Percentiles rank a stretch among this genome's conserved stretches.
phyloP scores from a whole-genome alignment of 441 rosid species.

The Adansonia madagascariensis region DNA sequence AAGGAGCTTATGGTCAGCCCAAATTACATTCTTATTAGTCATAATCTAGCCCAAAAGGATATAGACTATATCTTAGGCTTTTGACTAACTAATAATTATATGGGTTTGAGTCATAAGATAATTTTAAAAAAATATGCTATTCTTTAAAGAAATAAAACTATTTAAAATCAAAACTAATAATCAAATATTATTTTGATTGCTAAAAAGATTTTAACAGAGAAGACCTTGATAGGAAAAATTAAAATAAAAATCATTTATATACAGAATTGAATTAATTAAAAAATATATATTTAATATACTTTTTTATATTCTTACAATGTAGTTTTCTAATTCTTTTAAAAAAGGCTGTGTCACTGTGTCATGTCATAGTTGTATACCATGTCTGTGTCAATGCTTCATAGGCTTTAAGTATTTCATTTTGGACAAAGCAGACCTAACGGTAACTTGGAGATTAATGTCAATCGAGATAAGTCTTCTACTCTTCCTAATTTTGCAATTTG shows the following conservation, averaged over 20 bases:
- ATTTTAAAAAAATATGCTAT: neutral
- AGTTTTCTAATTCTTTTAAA: neutral
- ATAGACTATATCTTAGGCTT: neutral
- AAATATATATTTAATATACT: too few species aligned
- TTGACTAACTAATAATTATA: neutral
- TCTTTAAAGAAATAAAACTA: neutral
- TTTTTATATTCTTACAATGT: too few species aligned
- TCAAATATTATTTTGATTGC: neutral
- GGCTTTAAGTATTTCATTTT: neutral
- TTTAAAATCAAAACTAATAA: neutral
- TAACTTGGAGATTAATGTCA: neutral
- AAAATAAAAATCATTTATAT: neutral
- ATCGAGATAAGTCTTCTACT: neutral
- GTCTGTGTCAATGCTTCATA: neutral
- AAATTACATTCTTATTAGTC: neutral
- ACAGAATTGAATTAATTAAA: neutral
- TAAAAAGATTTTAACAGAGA: neutral
- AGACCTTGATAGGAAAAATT: neutral
- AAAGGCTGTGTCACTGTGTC: neutral
- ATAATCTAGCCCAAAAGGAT: neutral
- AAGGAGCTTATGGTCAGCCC: neutral
- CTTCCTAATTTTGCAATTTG: neutral
- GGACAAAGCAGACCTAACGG: neutral
- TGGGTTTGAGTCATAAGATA: neutral
- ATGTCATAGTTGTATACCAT: neutral